phyloP scores from a whole-genome alignment of 129 eudicot genomes.

The Flaveria robusta region DNA sequence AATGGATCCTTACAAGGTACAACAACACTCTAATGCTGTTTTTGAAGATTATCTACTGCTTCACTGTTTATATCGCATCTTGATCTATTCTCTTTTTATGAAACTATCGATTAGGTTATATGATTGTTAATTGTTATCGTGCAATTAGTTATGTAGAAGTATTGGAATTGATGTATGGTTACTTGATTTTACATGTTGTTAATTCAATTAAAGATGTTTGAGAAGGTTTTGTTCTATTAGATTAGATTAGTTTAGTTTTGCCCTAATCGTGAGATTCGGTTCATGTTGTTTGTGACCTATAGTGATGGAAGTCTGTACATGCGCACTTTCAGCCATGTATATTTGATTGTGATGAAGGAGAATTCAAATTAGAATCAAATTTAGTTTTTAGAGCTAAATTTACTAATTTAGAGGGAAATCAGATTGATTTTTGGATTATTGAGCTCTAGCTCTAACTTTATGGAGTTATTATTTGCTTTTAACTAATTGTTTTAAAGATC shows the following conservation, averaged over 20 bases:
- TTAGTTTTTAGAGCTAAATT: neutral
- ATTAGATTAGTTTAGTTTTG: slow-evolving; percentile 18
- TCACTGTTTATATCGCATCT: neutral
- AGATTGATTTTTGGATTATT: neutral
- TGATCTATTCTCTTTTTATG: neutral
- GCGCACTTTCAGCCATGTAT: slow-evolving; percentile 9
- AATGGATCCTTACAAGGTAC: slow-evolving; percentile 51
- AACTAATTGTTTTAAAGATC: neutral
- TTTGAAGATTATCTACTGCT: slow-evolving; percentile 4
- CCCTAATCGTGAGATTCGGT: slow-evolving; percentile 13
- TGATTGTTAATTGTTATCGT: slow-evolving; percentile 2
- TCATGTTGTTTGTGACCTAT: slow-evolving; percentile 13
- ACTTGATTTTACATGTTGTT: slow-evolving; percentile 10
- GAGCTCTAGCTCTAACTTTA: slow-evolving; percentile 17
- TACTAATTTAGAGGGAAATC: neutral
- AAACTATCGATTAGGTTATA: slow-evolving; percentile 28
- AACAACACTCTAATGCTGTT: slow-evolving; percentile 3
- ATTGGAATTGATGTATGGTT: slow-evolving; percentile 9
- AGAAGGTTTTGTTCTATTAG: slow-evolving; percentile 10
- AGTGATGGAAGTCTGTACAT: slow-evolving; percentile 4
- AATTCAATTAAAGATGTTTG: neutral
- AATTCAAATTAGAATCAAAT: neutral
- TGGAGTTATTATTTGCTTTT: neutral
- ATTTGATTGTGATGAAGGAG: neutral
- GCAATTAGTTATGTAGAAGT: neutral